Conservation (phyloP, 441 rosid genomes). For the Adansonia gregorii region DNA sequence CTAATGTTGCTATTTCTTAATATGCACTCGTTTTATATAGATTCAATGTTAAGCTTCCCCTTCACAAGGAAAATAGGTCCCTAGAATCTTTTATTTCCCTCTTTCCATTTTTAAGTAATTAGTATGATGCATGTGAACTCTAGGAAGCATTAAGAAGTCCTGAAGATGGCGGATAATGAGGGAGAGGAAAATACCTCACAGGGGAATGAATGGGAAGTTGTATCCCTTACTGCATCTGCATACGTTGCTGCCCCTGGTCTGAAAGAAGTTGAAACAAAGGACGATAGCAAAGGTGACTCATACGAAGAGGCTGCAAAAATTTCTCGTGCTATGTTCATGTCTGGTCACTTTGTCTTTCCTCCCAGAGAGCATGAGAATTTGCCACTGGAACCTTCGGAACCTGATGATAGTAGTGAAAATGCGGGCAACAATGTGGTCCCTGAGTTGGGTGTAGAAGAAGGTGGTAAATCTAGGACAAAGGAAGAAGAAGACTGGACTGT, state of each 20-base stretch:
- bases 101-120: too few relatives aligned
- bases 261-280: conserved; percentile 42
- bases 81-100: too few relatives aligned
- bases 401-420: conserved; percentile 42
- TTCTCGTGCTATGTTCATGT: conserved; percentile 72
- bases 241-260: conserved; percentile 91
- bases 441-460: conserved; percentile 40
- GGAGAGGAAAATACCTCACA: conserved; percentile 57
- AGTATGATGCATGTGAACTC: too few relatives aligned
- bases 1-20: too few relatives aligned
- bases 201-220: conserved; percentile 97
- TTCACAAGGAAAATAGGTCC: too few relatives aligned
- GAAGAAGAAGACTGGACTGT: conserved; percentile 50
- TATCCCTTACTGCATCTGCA: conserved; percentile 84
- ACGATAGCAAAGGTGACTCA: conserved; percentile 40
- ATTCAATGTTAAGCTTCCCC: too few relatives aligned
- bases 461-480: conserved; percentile 49
- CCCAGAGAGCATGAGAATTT: conserved; percentile 87
- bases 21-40: too few relatives aligned
- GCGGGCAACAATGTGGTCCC: conserved; percentile 44
- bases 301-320: conserved; percentile 49
- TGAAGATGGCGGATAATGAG: conserved; percentile 63
- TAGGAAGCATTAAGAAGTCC: too few relatives aligned
- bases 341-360: conserved; percentile 83
- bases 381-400: conserved; percentile 61